phyloP scores from a whole-genome alignment of 2,329 filamentous ascomycete genomes.

The Venturiaceae sp. region DNA sequence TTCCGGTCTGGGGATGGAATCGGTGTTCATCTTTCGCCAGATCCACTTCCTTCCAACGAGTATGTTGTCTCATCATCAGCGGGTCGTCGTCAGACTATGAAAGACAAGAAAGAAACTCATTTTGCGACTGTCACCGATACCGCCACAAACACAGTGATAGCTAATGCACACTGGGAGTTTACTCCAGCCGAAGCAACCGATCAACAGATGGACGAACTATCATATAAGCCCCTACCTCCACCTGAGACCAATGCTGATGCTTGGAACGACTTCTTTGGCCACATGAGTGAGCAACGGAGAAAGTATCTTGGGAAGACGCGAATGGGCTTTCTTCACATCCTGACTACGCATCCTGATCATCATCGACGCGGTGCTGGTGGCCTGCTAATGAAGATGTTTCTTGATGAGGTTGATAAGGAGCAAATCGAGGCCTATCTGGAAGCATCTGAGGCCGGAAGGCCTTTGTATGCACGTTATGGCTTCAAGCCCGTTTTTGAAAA shows the following conservation, averaged over 20 bases:
- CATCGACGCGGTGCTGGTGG: conserved; percentile 29
- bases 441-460: conserved; percentile 23
- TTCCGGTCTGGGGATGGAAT: not conserved
- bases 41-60: not conserved
- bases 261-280: conserved; percentile 9
- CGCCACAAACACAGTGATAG: conserved; percentile 3
- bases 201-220: conserved; percentile 1
- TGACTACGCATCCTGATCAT: conserved; percentile 28
- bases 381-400: conserved; percentile 27
- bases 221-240: not conserved
- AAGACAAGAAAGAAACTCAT: not conserved
- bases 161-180: conserved; percentile 6
- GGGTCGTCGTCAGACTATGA: not conserved
- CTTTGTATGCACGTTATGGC: conserved; percentile 28
- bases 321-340: conserved; percentile 11
- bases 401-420: conserved; percentile 28
- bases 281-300: conserved; percentile 1
- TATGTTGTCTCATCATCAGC: not conserved
- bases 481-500: conserved; percentile 15
- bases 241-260: conserved; percentile 5
- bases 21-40: not conserved
- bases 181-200: not conserved
- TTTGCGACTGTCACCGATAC: conserved; percentile 1
- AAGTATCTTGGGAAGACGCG: conserved; percentile 3
- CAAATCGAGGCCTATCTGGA: conserved; percentile 30